Evolutionary conservation across 2,329 filamentous ascomycete species (phyloP), one percentile per base, ranked within the genome.

Genomic region (Botrytis fragariae): DNA sequence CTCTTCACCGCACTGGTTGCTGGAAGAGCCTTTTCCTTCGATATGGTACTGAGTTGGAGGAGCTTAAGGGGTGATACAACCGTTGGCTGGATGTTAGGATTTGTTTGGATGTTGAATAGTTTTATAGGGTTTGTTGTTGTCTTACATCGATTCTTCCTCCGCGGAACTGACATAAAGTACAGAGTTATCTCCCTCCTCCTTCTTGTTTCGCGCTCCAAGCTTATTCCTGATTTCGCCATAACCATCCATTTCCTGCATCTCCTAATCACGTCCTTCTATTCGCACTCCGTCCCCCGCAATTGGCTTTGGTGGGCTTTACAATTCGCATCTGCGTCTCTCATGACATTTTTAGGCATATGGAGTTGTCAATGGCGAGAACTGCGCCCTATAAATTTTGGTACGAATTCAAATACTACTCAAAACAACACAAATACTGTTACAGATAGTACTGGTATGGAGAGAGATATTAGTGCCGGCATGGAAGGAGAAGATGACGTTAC

Each of bases 151-250:
- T 62, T 65, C 68, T 75, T 59, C 45, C 59, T 37, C 51, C 20
- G 25, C 35, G n/a, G 51, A 54, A 62, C 29, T 57, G 22, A 72
- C 62, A 59, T 3, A 42, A 32, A 32, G 8, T 6, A 74, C 80
- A 98, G 95, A 81, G 90, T 93, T 60, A 89, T 97, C 74, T 92
- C 94, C 60, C 91, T 98, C 73, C 89, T 97, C 69, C 84, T 95
- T 71, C 86, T 98, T 73, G 90, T 99, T 77, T 91, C 92, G 32
- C 93, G 96, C 75, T 96, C 92, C 65, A 98, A 98, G 82, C 92
- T 98, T 74, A 93, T 98, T 69, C 94, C 94, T 77, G 96, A 99
- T 83, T 99, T 98, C 82, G 93, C 94, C 45, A 85, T 98, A 37
- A 97, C 95, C 3, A 88, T 98, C 29, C 94, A 97, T 84, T 88